Base-by-base conservation (phyloP, 225 moss, liverwort and hornwort species). In the Asterella californica region DNA sequence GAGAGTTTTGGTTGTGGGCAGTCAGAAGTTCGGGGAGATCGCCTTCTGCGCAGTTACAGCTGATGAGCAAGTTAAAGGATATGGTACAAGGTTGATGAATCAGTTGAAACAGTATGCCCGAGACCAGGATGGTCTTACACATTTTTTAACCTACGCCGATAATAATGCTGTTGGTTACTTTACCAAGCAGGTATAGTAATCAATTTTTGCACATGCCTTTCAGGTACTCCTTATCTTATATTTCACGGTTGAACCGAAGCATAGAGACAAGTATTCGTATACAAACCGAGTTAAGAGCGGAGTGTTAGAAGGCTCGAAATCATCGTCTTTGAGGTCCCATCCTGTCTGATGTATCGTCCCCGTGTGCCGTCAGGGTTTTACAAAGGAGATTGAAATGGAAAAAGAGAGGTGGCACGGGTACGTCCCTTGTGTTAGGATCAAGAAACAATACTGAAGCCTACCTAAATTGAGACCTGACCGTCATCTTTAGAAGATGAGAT, bases 121-220 rank as follows among this genome's bases (percentile, higher is more conserved):
- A 81, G 91, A 93, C 81, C 85, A 90, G 37, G 99, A 99, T 84
- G 90, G 90, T 54, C 88, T 99, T 72, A 95, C 92, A 69, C 93
- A 99, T 87, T 99, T 99, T 81, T 88, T 99, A 82, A 99, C 99
- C 32, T 99, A 99, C 80, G 99, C 99, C 29, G 99, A 99, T 60
- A 99, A 99, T 81, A 99, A 99, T 84, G 99, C 99, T 60, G 99
- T 99, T 52, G 99, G 93, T 75, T 99, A 99, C 81, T 99, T 99
- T 79, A 89, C 92, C 47, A 99, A 99, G 81, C 99, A 99, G 93
- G 97, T 95, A 48, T 42, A 42, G 42, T 42, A 42, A 3, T 42
- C 42, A 42, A 7, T 42, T 3, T 42, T 42, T 42, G 42, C 7
- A 2, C 42, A 42, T 42, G 42, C 42, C 4, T n/a, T n/a, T 42